Percentiles rank a stretch among this genome's conserved stretches.
These are phyloP conservation scores for Solanum hybrid DNA, from an alignment of 305 asterid genomes.

Conservation along the genomic window DNA sequence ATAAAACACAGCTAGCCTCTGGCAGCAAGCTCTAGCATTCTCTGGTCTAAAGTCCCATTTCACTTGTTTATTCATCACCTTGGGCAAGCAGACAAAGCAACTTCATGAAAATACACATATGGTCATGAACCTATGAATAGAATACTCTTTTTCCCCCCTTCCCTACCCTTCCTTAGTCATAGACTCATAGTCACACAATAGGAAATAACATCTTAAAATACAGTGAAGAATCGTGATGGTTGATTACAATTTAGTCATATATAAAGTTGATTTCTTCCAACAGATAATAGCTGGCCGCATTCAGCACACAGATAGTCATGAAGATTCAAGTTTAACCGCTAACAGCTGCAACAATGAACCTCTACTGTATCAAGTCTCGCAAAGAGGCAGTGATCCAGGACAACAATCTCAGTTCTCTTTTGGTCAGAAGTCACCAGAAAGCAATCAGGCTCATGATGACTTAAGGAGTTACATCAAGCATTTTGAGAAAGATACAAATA, in stretches of 20 bases:
- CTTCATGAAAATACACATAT: background rate
- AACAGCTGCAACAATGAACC: constrained; percentile 18
- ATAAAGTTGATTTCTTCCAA: background rate
- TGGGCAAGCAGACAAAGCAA: background rate
- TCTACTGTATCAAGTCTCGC: background rate
- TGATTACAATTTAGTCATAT: background rate
- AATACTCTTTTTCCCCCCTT: background rate
- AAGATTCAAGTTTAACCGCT: constrained; percentile 27
- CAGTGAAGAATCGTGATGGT: background rate
- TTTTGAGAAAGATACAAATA: constrained; percentile 34
- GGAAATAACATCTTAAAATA: background rate
- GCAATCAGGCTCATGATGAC: constrained; percentile 23
- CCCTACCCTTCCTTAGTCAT: background rate
- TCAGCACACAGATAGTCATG: constrained; percentile 15
- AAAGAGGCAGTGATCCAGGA: background rate
- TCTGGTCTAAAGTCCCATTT: background rate
- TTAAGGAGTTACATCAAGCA: constrained; percentile 46
- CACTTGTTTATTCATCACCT: background rate
- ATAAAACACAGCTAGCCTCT: background rate
- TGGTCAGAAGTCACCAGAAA: constrained; percentile 21
- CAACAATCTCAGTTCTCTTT: constrained; percentile 36
- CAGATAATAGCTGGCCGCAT: constrained; percentile 1
- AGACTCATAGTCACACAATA: background rate
- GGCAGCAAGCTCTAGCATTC: background rate
- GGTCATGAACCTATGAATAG: background rate